Percentiles rank a stretch among this genome's conserved stretches.
Conservation (phyloP, 352 stramenopile genomes). For the Phytophthora brassicae region DNA sequence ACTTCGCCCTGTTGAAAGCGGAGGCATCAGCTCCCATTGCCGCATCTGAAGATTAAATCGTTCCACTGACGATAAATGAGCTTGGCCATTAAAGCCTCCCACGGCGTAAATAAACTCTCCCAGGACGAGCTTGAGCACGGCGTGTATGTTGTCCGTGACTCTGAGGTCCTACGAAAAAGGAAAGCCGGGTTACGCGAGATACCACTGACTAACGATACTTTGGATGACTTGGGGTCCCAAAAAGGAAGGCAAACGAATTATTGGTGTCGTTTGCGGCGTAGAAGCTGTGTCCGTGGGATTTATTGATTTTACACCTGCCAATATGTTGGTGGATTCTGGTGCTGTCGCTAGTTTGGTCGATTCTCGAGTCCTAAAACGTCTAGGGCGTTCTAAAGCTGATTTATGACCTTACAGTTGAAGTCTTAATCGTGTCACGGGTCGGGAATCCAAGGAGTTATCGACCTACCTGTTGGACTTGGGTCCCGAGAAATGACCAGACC, state of each 20-base stretch:
- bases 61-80: constrained; percentile 58
- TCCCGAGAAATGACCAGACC: neutral
- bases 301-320: too few relatives aligned
- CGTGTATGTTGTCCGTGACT: too few relatives aligned
- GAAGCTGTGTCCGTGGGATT: neutral
- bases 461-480: neutral
- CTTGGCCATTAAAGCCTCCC: constrained; percentile 72
- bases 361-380: neutral
- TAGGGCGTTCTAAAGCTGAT: neutral
- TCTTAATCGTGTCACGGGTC: neutral
- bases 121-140: too few relatives aligned
- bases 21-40: constrained; percentile 55
- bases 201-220: too few relatives aligned
- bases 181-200: too few relatives aligned
- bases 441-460: neutral
- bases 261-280: neutral
- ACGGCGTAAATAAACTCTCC: constrained; percentile 62
- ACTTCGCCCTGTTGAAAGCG: constrained; percentile 53
- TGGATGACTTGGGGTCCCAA: too few relatives aligned
- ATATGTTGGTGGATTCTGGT: neutral
- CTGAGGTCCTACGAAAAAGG: too few relatives aligned
- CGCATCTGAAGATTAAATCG: constrained; percentile 47
- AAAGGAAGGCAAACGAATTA: neutral
- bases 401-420: too few relatives aligned
- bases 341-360: neutral